These are phyloP conservation scores for Coemansia sp. DNA, from an alignment of 192 early-diverging fungal species.

Conservation along the genomic window DNA sequence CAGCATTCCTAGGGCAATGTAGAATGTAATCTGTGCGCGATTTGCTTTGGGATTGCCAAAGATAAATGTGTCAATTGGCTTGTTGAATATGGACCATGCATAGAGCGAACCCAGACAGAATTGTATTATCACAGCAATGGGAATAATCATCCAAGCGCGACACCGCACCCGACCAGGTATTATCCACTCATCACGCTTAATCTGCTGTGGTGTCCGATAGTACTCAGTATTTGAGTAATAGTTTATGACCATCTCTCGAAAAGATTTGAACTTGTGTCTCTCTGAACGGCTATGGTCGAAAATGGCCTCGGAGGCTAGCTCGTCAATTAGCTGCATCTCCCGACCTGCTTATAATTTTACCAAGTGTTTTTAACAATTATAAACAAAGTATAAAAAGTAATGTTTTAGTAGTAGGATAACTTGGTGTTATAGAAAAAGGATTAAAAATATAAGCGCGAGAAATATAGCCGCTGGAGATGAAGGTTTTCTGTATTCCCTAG, in stretches of 20 bases:
- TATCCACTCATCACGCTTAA: constrained; percentile 57
- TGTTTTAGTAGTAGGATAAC: background rate
- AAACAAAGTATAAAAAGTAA: background rate
- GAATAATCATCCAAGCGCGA: constrained; percentile 69
- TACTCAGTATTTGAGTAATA: constrained; percentile 59
- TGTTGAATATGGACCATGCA: constrained; percentile 76
- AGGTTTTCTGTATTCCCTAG: background rate
- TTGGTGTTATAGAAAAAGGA: constrained; percentile 5
- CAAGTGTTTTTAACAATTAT: background rate
- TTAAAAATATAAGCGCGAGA: background rate
- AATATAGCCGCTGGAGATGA: background rate
- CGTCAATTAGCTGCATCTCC: constrained; percentile 37
- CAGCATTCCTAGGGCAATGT: constrained; percentile 75
- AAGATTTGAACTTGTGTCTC: constrained; percentile 27
- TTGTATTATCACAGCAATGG: constrained; percentile 69
- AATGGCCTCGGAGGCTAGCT: constrained; percentile 42
- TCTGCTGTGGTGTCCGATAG: constrained; percentile 58
- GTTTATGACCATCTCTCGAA: constrained; percentile 45
- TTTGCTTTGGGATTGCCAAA: constrained; percentile 56
- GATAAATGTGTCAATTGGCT: constrained; percentile 62
- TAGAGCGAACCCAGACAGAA: constrained; percentile 75
- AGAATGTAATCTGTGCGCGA: constrained; percentile 66
- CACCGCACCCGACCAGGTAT: constrained; percentile 54
- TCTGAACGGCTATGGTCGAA: constrained; percentile 27
- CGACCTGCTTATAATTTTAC: too few relatives aligned